These are phyloP conservation scores for Xylaria sp. DNA, from an alignment of 2,329 filamentous ascomycete species.

Conservation along the genomic window DNA sequence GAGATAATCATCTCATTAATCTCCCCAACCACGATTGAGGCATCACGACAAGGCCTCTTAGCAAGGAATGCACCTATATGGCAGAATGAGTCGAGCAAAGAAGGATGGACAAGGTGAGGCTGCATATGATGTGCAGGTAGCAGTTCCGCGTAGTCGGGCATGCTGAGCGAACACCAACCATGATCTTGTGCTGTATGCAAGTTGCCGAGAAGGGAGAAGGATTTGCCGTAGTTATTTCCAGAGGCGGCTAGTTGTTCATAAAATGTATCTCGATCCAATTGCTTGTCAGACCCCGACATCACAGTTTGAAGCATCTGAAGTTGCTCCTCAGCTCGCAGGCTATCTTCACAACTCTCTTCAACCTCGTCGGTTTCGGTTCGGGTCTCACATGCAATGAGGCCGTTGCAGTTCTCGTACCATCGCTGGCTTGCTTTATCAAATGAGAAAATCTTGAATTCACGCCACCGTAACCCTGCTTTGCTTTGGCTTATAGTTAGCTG, in stretches of 20 bases:
- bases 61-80: slow-evolving; percentile 28
- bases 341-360: slow-evolving; percentile 16
- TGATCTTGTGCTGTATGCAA: slow-evolving; percentile 15
- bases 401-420: slow-evolving; percentile 24
- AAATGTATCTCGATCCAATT: slow-evolving; percentile 17
- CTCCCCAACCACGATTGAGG: slow-evolving; percentile 25
- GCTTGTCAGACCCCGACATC: slow-evolving; percentile 12
- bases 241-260: slow-evolving; percentile 18
- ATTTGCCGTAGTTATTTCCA: slow-evolving; percentile 21
- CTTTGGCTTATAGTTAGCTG: slow-evolving; percentile 27
- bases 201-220: slow-evolving; percentile 18
- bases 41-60: slow-evolving; percentile 22
- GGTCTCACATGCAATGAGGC: slow-evolving; percentile 13
- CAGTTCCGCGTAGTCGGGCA: slow-evolving; percentile 22
- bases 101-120: slow-evolving; percentile 23
- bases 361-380: slow-evolving; percentile 18
- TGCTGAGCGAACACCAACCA: slow-evolving; percentile 12
- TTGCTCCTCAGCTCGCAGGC: slow-evolving; percentile 15
- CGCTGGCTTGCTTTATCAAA: slow-evolving; percentile 19
- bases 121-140: slow-evolving; percentile 26
- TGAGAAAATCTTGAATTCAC: slow-evolving; percentile 26
- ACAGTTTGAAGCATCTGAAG: slow-evolving; percentile 3
- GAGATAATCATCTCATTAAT: slow-evolving; percentile 27
- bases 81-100: slow-evolving; percentile 22
- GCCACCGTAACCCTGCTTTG: slow-evolving; percentile 22